A percentile compares a stretch with the other conserved stretches of the same genome.
These are phyloP conservation scores for Wickerhamomyces bovis DNA, from an alignment of 805 yeast genomes.

Conservation along the genomic window DNA sequence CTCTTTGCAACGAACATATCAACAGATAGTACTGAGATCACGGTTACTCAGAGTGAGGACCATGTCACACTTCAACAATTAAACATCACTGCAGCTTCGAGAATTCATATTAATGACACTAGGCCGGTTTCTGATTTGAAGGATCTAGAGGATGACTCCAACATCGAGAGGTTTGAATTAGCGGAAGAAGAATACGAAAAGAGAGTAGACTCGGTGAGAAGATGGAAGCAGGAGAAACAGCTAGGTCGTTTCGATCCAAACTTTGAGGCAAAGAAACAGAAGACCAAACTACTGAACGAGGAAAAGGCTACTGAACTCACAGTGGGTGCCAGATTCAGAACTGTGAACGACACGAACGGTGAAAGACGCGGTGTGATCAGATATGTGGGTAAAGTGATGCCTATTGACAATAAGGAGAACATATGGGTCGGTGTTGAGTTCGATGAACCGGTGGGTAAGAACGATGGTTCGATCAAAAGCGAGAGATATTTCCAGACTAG, in stretches of 20 bases:
- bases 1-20: conserved; percentile 34
- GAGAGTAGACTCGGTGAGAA: conserved; percentile 56
- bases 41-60: conserved; percentile 9
- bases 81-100: conserved; percentile 32
- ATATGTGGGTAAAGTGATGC: conserved; percentile 63
- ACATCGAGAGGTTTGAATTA: conserved; percentile 38
- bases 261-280: conserved; percentile 27
- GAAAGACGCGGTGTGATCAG: conserved; percentile 66
- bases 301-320: conserved; percentile 29
- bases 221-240: conserved; percentile 67
- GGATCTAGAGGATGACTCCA: conserved; percentile 29
- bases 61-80: conserved; percentile 6
- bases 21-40: conserved; percentile 24
- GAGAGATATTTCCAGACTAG: conserved; percentile 49
- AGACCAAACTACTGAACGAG: conserved; percentile 22
- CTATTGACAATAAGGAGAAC: conserved; percentile 42
- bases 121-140: conserved; percentile 47
- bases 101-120: conserved; percentile 54
- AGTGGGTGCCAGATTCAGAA: conserved; percentile 51
- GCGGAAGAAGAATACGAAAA: conserved; percentile 57
- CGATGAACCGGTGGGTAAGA: conserved; percentile 83
- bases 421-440: conserved; percentile 83
- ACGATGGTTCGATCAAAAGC: conserved; percentile 71
- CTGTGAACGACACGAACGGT: conserved; percentile 36
- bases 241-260: conserved; percentile 70